Evolutionary conservation across 192 early-diverging fungal species (phyloP).

Genomic region (Dissophora globulifera): DNA sequence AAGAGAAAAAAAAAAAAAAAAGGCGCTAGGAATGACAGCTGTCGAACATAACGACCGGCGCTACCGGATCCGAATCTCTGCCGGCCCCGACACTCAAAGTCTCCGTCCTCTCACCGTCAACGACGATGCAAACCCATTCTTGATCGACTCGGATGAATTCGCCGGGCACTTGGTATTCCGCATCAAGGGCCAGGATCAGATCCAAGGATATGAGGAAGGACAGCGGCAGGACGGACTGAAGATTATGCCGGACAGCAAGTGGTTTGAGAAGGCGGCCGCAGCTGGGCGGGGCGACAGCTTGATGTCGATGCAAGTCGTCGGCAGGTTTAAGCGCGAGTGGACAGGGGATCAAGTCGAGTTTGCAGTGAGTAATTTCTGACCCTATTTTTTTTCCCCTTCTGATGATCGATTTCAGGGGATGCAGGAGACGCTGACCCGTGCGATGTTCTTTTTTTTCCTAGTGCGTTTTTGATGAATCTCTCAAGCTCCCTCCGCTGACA

Average conservation of each 20-base stretch:
- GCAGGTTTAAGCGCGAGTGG: constrained; percentile 45
- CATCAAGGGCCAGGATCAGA: constrained; percentile 20
- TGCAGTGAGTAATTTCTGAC: constrained; percentile 5
- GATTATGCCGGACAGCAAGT: constrained; percentile 16
- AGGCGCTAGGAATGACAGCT: background rate
- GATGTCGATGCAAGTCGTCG: constrained; percentile 12
- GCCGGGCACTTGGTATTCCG: constrained; percentile 18
- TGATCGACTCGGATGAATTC: constrained; percentile 40
- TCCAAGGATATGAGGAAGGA: constrained; percentile 26
- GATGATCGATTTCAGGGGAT: background rate
- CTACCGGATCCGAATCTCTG: constrained; percentile 25
- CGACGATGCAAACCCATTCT: constrained; percentile 22
- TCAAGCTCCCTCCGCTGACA: constrained; percentile 17
- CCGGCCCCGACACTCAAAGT: constrained; percentile 9
- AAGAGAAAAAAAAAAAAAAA: no score
- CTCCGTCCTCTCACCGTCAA: constrained; percentile 13
- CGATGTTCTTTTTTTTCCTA: background rate
- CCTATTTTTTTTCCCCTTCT: background rate
- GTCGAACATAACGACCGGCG: constrained; percentile 12
- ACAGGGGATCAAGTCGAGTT: constrained; percentile 32
- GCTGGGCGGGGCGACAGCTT: background rate
- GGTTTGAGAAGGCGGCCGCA: constrained; percentile 23
- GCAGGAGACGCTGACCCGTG: no score
- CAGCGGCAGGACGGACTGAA: constrained; percentile 22
- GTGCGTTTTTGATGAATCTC: constrained; percentile 16